phyloP scores from a whole-genome alignment of 176 grass and related monocot species.

The Calamus simplicifolius region DNA sequence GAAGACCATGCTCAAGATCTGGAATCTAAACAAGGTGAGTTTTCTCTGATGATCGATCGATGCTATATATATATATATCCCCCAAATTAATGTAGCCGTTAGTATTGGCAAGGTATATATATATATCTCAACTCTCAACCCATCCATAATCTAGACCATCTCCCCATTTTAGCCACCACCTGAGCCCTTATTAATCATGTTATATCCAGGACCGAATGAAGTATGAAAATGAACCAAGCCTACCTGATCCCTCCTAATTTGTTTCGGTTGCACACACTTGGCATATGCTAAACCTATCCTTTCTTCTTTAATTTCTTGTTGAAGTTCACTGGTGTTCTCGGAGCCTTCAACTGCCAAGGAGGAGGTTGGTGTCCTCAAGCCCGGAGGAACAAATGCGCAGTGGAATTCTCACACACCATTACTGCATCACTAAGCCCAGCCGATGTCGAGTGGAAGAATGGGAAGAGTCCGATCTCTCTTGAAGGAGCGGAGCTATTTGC shows the following conservation, averaged over 20 bases:
- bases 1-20: slow-evolving; percentile 80
- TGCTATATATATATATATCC: neutral
- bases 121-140: too few relatives aligned
- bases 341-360: slow-evolving; percentile 91
- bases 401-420: slow-evolving; percentile 42
- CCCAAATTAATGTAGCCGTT: too few relatives aligned
- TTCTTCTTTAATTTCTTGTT: neutral
- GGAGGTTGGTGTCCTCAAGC: slow-evolving; percentile 80
- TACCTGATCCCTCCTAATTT: too few relatives aligned
- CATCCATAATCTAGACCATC: too few relatives aligned
- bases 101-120: too few relatives aligned
- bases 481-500: slow-evolving; percentile 41
- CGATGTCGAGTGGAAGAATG: slow-evolving; percentile 73
- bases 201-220: too few relatives aligned
- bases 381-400: slow-evolving; percentile 51
- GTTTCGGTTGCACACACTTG: too few relatives aligned
- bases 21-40: slow-evolving; percentile 64
- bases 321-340: slow-evolving; percentile 67
- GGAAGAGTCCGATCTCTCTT: slow-evolving; percentile 18
- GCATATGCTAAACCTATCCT: neutral
- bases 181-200: too few relatives aligned
- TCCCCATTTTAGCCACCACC: too few relatives aligned
- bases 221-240: too few relatives aligned
- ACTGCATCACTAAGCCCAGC: slow-evolving; percentile 30
- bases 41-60: neutral